Evolutionary conservation across 2,329 filamentous ascomycete species (phyloP).

Genomic region (Paramyrothecium roridum): DNA sequence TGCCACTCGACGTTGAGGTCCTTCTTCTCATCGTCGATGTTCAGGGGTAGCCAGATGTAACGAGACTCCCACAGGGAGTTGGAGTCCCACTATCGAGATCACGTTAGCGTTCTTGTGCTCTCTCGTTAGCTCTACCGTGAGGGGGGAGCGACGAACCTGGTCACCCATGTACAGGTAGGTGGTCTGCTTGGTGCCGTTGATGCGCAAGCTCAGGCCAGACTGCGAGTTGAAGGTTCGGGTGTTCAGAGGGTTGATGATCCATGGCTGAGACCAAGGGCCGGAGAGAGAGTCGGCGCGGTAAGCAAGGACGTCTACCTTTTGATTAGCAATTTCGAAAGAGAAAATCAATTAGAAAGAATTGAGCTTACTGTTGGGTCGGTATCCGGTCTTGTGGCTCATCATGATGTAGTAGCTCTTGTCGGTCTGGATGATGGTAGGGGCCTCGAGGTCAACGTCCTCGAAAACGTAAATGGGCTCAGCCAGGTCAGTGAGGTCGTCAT

Average conservation of each 20-base stretch:
- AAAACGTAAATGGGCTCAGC: conserved; percentile 52
- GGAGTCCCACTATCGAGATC: conserved; percentile 37
- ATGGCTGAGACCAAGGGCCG: conserved; percentile 51
- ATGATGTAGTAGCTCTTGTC: conserved; percentile 57
- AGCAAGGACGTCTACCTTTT: conserved; percentile 42
- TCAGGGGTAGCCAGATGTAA: conserved; percentile 53
- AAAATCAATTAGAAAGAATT: accelerated
- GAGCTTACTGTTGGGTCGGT: conserved; percentile 50
- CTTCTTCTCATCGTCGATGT: conserved; percentile 47
- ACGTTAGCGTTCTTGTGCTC: background rate
- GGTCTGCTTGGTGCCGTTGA: conserved; percentile 40
- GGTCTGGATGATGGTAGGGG: conserved; percentile 58
- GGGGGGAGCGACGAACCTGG: conserved; percentile 18
- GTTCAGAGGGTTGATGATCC: conserved; percentile 44
- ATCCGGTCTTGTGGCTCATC: conserved; percentile 63
- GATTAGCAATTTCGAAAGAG: background rate
- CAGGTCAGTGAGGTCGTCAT: conserved; percentile 47
- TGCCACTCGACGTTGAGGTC: conserved; percentile 47
- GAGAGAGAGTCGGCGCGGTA: conserved; percentile 46
- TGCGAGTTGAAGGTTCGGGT: conserved; percentile 51
- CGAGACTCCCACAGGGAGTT: conserved; percentile 52
- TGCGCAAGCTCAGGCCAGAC: conserved; percentile 45
- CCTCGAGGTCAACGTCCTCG: conserved; percentile 58
- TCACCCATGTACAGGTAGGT: conserved; percentile 48
- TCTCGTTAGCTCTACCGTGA: accelerated